phyloP scores from a whole-genome alignment of 1,139 yeast species.

The Diutina sp. region DNA sequence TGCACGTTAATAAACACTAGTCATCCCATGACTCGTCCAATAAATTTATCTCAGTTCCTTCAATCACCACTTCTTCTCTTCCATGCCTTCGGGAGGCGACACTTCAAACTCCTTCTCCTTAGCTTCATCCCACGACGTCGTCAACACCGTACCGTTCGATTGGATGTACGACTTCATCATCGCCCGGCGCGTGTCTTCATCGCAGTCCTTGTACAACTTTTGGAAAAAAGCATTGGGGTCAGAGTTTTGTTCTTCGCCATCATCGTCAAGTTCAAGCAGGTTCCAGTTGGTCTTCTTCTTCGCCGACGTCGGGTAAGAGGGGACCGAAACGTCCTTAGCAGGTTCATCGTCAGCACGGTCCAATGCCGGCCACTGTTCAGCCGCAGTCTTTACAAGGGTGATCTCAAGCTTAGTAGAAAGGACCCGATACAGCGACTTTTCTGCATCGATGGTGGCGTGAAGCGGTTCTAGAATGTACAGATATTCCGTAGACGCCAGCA shows the following conservation, averaged over 20 bases:
- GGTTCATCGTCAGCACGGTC: constrained; percentile 14
- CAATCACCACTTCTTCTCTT: constrained; percentile 27
- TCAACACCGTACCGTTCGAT: constrained; percentile 85
- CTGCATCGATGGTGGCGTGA: constrained; percentile 35
- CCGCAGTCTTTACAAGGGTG: constrained; percentile 22
- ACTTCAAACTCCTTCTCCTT: constrained; percentile 52
- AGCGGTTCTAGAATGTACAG: constrained; percentile 38
- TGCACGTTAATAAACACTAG: neutral
- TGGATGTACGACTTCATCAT: constrained; percentile 97
- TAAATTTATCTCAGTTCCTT: no score
- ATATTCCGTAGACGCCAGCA: constrained; percentile 32
- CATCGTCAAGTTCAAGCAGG: constrained; percentile 40
- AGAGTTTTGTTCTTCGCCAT: constrained; percentile 28
- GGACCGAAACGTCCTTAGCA: constrained; percentile 4
- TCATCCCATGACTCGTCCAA: neutral
- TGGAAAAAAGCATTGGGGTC: constrained; percentile 61
- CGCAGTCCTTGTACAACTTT: constrained; percentile 63
- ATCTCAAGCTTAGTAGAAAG: constrained; percentile 72
- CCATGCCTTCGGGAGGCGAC: constrained; percentile 67
- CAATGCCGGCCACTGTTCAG: constrained; percentile 32
- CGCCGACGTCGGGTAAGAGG: constrained; percentile 53
- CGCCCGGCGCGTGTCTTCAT: constrained; percentile 81
- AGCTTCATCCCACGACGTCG: constrained; percentile 95
- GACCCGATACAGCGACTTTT: constrained; percentile 33
- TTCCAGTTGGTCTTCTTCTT: constrained; percentile 62